A percentile compares a stretch with the other conserved stretches of the same genome.
phyloP scores from a whole-genome alignment of 768 basidiomycete genomes.

The Pilatotrama ljubarskyi region DNA sequence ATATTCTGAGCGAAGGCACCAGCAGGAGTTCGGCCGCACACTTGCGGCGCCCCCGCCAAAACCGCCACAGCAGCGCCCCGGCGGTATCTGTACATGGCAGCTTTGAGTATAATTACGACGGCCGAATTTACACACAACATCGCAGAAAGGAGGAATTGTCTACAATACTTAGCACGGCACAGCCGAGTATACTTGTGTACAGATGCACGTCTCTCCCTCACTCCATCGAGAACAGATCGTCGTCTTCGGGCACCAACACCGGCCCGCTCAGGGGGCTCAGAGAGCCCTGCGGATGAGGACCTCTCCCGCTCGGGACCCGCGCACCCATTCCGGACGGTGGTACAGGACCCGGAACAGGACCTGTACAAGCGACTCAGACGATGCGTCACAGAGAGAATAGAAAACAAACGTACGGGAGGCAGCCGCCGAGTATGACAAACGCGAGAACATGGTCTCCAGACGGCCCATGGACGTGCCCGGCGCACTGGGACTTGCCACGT shows the following conservation, averaged over 20 bases:
- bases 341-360: conserved; percentile 8
- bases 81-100: too few relatives aligned
- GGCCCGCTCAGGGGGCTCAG: conserved; percentile 65
- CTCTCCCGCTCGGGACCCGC: conserved; percentile 34
- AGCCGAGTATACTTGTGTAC: background rate
- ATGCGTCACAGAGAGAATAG: conserved; percentile 1
- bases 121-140: background rate
- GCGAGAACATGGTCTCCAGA: conserved; percentile 56
- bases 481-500: background rate
- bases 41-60: too few relatives aligned
- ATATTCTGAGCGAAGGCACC: too few relatives aligned
- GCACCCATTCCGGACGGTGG: conserved; percentile 24
- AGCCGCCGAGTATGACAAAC: conserved; percentile 55
- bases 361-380: background rate
- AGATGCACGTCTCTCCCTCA: background rate
- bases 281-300: conserved; percentile 40
- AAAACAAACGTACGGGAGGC: conserved; percentile 27
- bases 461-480: conserved; percentile 23
- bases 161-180: conserved; percentile 11
- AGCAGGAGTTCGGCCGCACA: too few relatives aligned
- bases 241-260: conserved; percentile 61
- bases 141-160: background rate
- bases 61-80: too few relatives aligned
- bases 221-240: conserved; percentile 72
- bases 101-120: too few relatives aligned